Base-by-base conservation (phyloP, 768 basidiomycete species). In the Gloeopeniophorella convolvens region DNA sequence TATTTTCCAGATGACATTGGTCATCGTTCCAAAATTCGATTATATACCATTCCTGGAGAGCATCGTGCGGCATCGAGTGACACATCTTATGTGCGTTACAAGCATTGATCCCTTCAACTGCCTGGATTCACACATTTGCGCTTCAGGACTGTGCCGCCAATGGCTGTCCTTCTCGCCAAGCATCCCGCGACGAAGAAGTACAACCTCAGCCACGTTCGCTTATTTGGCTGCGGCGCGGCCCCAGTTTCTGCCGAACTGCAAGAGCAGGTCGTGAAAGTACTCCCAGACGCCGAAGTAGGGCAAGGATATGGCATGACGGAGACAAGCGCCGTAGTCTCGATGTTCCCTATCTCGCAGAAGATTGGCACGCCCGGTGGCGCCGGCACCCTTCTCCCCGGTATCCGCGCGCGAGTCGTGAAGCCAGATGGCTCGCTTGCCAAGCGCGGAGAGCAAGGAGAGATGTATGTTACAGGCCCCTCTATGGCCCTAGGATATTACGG, bases 301-400 rank as follows among this genome's bases (percentile, higher is more conserved):
- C 81, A 82, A 62, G 76, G 72, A 4, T 81, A 79, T 45, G 81
- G 85, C 12, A 77, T 83, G 79, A 86, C 85, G 0, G 85, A 87
- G 61, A 74, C 78, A 1, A 70, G 72, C 45, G 78, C 79, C 0
- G 71, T 74, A 3, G 69, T 74, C 9, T 65, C 72, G 13, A 71
- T 80, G 67, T 79, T 76, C 64, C 64, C 77, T 20, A 64, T 72
- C 4, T 64, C 67, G 1, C 59, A 66, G 23, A 77, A 73, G 55
- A 62, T 78, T 28, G 79, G 80, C 11, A 63, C 68, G 4, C 71
- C 74, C 5, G 82, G 82, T 34, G 71, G 81, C 40, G 63, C 64
- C 5, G 73, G 70, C 20, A 58, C 50, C 28, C 50, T 72, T 10
- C 42, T 82, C 1, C 79, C 80, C 3, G 83, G 82, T 0, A 66